Percentiles rank a stretch among this genome's conserved stretches.
phyloP scores from a whole-genome alignment of 2,329 filamentous ascomycete genomes.

The Talaromyces sp. region DNA sequence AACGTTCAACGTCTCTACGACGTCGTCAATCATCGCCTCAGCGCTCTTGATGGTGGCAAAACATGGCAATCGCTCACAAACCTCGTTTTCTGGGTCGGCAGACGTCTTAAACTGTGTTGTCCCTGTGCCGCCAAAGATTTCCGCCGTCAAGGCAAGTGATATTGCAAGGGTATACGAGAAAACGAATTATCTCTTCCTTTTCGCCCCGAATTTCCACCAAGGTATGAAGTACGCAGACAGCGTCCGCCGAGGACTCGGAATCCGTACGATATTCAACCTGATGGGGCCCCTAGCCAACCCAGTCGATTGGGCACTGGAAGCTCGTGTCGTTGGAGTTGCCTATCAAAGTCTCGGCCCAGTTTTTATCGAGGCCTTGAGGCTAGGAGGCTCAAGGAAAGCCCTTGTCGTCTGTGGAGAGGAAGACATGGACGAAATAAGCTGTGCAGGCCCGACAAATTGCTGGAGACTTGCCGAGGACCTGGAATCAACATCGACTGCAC shows the following conservation, averaged over 20 bases:
- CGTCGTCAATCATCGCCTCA: constrained; percentile 85
- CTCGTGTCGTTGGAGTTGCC: constrained; percentile 88
- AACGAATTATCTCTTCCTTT: constrained; percentile 92
- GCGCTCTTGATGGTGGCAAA: constrained; percentile 82
- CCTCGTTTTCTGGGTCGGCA: constrained; percentile 90
- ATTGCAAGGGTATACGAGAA: constrained; percentile 68
- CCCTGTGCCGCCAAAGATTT: constrained; percentile 68
- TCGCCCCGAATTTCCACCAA: constrained; percentile 92
- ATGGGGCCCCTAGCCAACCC: constrained; percentile 91
- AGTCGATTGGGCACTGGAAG: constrained; percentile 77
- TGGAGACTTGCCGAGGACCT: constrained; percentile 66
- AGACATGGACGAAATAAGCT: constrained; percentile 92
- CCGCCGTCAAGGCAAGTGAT: constrained; percentile 66
- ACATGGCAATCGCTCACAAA: constrained; percentile 93
- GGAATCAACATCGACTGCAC: constrained; percentile 29
- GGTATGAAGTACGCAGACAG: constrained; percentile 87
- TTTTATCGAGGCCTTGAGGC: constrained; percentile 77
- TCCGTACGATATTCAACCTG: constrained; percentile 96
- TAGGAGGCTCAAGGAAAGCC: constrained; percentile 75
- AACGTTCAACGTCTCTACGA: constrained; percentile 97
- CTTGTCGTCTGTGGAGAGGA: constrained; percentile 91
- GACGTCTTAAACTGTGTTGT: constrained; percentile 77
- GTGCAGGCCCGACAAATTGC: constrained; percentile 81
- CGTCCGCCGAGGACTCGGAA: constrained; percentile 81
- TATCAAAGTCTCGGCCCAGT: constrained; percentile 80